phyloP scores from a whole-genome alignment of 805 yeast genomes.

The Pichia kluyveri region DNA sequence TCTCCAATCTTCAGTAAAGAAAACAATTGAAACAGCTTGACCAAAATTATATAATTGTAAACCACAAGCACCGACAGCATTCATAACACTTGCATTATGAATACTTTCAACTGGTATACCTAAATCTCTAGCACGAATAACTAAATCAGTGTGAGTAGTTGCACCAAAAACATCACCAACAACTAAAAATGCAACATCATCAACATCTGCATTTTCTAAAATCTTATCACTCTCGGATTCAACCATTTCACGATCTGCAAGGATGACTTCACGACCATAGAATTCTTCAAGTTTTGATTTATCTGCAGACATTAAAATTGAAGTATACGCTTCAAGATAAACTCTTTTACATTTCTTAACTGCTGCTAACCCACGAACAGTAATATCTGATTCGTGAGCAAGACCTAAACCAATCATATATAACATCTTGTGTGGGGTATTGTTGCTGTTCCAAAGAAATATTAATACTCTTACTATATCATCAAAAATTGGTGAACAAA shows the following conservation, averaged over 20 bases:
- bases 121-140: constrained; percentile 81
- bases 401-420: constrained; percentile 89
- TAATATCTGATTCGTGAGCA: constrained; percentile 81
- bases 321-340: constrained; percentile 92
- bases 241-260: constrained; percentile 93
- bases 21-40: constrained; percentile 93
- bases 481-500: no score
- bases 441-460: no score
- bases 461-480: no score
- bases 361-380: constrained; percentile 86
- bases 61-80: constrained; percentile 98
- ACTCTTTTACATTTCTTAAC: constrained; percentile 80
- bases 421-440: constrained; percentile 42
- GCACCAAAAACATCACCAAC: constrained; percentile 99
- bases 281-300: constrained; percentile 64
- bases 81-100: constrained; percentile 96
- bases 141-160: constrained; percentile 92
- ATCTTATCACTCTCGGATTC: constrained; percentile 84
- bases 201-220: constrained; percentile 62
- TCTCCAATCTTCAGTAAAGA: constrained; percentile 91
- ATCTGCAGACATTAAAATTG: constrained; percentile 90
- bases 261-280: constrained; percentile 74
- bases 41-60: constrained; percentile 92
- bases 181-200: constrained; percentile 87
- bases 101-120: constrained; percentile 71